phyloP scores from a whole-genome alignment of 441 rosid genomes.

The Croton setiger region DNA sequence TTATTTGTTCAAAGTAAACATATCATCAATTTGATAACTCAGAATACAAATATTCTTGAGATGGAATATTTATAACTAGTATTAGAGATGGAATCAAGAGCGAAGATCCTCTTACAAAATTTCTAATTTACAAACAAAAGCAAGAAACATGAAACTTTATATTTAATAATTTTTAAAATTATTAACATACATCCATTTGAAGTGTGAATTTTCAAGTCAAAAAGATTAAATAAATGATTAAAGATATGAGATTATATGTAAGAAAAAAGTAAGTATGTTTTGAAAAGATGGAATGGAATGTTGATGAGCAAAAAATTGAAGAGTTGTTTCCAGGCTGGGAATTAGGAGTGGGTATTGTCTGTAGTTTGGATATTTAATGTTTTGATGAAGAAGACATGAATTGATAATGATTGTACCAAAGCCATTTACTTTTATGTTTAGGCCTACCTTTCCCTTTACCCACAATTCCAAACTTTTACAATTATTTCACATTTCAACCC shows the following conservation, averaged over 20 bases:
- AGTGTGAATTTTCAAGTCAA: too few species aligned
- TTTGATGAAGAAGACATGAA: neutral
- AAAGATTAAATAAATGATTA: too few species aligned
- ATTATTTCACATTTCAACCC: neutral
- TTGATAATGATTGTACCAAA: neutral
- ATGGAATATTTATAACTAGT: too few species aligned
- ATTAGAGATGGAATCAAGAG: neutral
- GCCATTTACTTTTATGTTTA: neutral
- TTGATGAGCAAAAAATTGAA: too few species aligned
- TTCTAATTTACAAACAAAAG: too few species aligned
- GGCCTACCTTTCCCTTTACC: neutral
- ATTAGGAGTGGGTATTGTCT: neutral
- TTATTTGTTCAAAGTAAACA: neutral
- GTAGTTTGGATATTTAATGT: too few species aligned
- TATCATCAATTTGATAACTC: neutral
- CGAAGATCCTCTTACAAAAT: neutral
- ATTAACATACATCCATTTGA: too few species aligned
- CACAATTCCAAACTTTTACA: slow-evolving; percentile 1
- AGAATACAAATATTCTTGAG: neutral
- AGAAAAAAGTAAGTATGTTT: too few species aligned
- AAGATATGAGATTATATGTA: too few species aligned
- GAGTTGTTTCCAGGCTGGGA: neutral
- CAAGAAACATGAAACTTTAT: neutral
- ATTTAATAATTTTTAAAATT: too few species aligned
- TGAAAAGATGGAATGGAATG: too few species aligned